phyloP scores from a whole-genome alignment of 768 basidiomycete genomes.

The Collybia sordida region DNA sequence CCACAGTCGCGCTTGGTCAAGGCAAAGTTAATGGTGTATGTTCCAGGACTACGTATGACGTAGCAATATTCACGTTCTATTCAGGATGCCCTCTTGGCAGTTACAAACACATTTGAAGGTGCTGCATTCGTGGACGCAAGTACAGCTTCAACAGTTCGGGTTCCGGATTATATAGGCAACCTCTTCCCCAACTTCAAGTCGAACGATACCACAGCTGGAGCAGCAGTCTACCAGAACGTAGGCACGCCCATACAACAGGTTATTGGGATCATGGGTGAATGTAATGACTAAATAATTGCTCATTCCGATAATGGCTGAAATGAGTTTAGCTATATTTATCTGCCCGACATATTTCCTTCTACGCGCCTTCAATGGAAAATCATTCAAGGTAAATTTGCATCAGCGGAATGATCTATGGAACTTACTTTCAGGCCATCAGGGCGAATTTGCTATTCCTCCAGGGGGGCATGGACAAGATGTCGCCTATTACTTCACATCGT shows the following conservation, averaged over 20 bases:
- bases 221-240: slow-evolving; percentile 23
- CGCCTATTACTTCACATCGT: slow-evolving; percentile 40
- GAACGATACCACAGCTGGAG: slow-evolving; percentile 19
- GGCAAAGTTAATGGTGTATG: slow-evolving; percentile 41
- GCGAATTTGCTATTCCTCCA: slow-evolving; percentile 40
- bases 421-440: slow-evolving; percentile 18
- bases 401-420: neutral
- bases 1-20: slow-evolving; percentile 31
- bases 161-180: slow-evolving; percentile 26
- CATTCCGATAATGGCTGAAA: no score
- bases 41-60: neutral
- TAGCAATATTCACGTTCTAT: neutral
- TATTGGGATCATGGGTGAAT: slow-evolving; percentile 33
- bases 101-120: slow-evolving; percentile 38
- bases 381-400: slow-evolving; percentile 27
- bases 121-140: slow-evolving; percentile 30
- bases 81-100: slow-evolving; percentile 29
- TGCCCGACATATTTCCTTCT: slow-evolving; percentile 41
- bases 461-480: slow-evolving; percentile 33
- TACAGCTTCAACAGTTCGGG: slow-evolving; percentile 20
- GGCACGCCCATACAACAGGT: slow-evolving; percentile 31
- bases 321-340: slow-evolving; percentile 34
- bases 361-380: slow-evolving; percentile 22
- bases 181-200: slow-evolving; percentile 35
- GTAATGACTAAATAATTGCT: slow-evolving; percentile 16